Evolutionary conservation across 352 stramenopile species (phyloP), one percentile per base, ranked within the genome.

Genomic region (Phytophthora pluvialis): DNA sequence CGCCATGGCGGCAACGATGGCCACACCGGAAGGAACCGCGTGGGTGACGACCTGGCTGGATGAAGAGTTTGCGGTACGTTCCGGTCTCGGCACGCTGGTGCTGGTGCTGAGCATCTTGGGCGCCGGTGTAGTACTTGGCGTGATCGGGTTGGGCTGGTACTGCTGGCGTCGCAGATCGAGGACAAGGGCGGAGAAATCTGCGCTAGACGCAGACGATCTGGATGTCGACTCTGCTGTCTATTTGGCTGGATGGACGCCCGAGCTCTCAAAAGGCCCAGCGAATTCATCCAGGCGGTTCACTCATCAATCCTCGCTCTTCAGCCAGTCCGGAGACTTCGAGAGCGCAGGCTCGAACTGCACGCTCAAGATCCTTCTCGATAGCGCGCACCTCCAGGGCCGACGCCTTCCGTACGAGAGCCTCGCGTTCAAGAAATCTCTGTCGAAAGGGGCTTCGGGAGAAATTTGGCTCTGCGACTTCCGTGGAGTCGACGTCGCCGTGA

Each of bases 381-480:
- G 60, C 25, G 3, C 35, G 5, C 28, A 73, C 4, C 59, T 77
- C 4, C 43, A 40, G 16, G 69, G 59, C 4, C 64, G 61, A 33
- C 60, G 66, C 0, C 60, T 78, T 16, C 60, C 65, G 13, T 72
- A 46, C 18, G 57, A 72, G 6, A 64, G 47, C 15, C 28, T 81
- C 3, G 16, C 44, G 1, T 54, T 72, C 16, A 36, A 68, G 15
- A 49, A 13, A 18, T 25, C 63, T 9, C 3, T 80, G 15, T 75
- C 68, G 1, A 81, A 72, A 35, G 73, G 73, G 5, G 66, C 60
- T 5, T 78, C 62, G 9, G 69, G 73, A 6, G 79, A 86, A 70
- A 66, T 88, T 11, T 88, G 77, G 77, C n/a, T 80, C 3, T 74
- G 74, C n/a, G 31, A 75, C 7, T 78, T 80, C 60, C 68, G 73